Percentiles rank a stretch among this genome's conserved stretches.
These are phyloP conservation scores for Lophium mytilinum DNA, from an alignment of 495 filamentous ascomycete species.

Conservation along the genomic window DNA sequence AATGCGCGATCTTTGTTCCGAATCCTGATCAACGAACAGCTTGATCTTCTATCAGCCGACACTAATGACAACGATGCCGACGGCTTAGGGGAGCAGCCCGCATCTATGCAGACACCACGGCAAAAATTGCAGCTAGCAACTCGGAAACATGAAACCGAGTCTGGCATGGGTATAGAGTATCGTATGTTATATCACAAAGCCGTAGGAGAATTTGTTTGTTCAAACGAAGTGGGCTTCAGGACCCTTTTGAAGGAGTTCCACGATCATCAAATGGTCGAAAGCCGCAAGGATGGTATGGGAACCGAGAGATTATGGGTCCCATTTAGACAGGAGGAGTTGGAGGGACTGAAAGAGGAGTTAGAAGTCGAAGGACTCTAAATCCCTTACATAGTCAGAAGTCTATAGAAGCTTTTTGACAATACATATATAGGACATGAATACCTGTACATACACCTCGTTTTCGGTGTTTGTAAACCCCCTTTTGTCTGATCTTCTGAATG, in stretches of 20 bases:
- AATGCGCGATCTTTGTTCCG: conserved; percentile 83
- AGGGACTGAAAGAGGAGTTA: conserved; percentile 73
- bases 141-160: neutral
- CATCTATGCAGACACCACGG: conserved; percentile 9
- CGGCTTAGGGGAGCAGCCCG: conserved; percentile 33
- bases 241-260: conserved; percentile 94
- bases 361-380: conserved; percentile 8
- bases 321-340: conserved; percentile 80
- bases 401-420: too few species aligned
- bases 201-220: conserved; percentile 92
- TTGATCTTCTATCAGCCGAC: conserved; percentile 38
- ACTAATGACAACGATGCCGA: conserved; percentile 31
- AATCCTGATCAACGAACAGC: conserved; percentile 72
- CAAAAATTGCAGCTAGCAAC: conserved; percentile 9
- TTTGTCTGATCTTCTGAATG: too few species aligned
- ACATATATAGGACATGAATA: too few species aligned
- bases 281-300: conserved; percentile 73
- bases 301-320: conserved; percentile 81
- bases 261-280: conserved; percentile 93
- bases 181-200: conserved; percentile 87
- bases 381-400: too few species aligned
- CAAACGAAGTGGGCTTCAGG: conserved; percentile 90
- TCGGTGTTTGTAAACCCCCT: too few species aligned
- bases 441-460: too few species aligned
- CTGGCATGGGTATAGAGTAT: conserved; percentile 68